Percentiles rank a stretch among this genome's conserved stretches.
phyloP scores from a whole-genome alignment of 306 rosid species.

The Alnus rubra region DNA sequence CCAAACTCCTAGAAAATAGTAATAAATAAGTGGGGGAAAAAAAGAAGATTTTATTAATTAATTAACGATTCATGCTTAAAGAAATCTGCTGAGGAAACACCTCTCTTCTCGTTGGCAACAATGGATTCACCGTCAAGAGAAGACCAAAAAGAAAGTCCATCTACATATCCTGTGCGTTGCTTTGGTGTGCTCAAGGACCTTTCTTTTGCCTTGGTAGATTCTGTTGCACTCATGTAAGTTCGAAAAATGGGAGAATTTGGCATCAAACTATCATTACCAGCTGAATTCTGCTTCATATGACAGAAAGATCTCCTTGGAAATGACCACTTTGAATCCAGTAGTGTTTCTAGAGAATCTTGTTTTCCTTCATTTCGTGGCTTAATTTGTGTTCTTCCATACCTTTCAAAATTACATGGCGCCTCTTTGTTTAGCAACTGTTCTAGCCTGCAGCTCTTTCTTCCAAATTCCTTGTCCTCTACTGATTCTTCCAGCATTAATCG shows the following conservation, averaged over 20 bases:
- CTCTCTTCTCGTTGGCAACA: constrained; percentile 23
- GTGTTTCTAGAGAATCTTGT: constrained; percentile 26
- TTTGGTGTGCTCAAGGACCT: constrained; percentile 71
- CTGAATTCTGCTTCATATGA: constrained; percentile 37
- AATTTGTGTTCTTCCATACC: constrained; percentile 26
- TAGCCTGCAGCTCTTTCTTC: constrained; percentile 38
- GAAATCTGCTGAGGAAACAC: constrained; percentile 16
- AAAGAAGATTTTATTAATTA: neutral
- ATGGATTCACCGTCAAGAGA: constrained; percentile 42
- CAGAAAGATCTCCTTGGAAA: constrained; percentile 62
- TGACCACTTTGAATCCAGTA: constrained; percentile 30
- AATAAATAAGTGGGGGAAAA: neutral
- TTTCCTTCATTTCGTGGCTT: constrained; percentile 22
- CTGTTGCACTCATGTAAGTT: constrained; percentile 57
- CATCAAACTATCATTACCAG: constrained; percentile 37
- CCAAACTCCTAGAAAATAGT: neutral
- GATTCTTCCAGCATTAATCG: constrained; percentile 43
- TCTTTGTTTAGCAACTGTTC: constrained; percentile 49
- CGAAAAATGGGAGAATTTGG: constrained; percentile 57
- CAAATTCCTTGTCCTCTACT: constrained; percentile 25
- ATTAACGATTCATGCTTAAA: neutral
- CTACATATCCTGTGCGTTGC: constrained; percentile 52
- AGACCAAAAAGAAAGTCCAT: constrained; percentile 36
- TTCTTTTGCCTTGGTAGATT: constrained; percentile 62
- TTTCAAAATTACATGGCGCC: neutral